These are phyloP conservation scores for Leccinum colubrinum DNA, from an alignment of 1,284 basidiomycete genomes.

Conservation along the genomic window DNA sequence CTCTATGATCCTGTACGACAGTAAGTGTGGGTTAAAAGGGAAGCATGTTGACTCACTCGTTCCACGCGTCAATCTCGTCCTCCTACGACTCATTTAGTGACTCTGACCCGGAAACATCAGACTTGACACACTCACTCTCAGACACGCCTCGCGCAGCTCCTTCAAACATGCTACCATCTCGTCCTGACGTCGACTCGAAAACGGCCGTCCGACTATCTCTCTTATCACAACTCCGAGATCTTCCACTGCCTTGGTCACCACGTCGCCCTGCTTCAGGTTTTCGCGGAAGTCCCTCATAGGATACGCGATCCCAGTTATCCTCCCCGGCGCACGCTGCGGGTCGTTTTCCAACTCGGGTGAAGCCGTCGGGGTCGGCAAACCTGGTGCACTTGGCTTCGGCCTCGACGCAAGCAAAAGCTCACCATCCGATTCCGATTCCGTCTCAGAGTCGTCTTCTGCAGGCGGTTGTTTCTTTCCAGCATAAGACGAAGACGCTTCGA, in stretches of 20 bases:
- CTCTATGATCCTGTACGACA: slow-evolving; percentile 48
- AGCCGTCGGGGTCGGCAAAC: slow-evolving; percentile 48
- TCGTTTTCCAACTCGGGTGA: slow-evolving; percentile 47
- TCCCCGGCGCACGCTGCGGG: slow-evolving; percentile 43
- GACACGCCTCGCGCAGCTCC: slow-evolving; percentile 60
- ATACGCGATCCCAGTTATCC: slow-evolving; percentile 70
- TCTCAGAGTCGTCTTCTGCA: slow-evolving; percentile 40
- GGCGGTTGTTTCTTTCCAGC: slow-evolving; percentile 30
- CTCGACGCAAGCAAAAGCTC: slow-evolving; percentile 29
- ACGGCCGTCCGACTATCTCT: slow-evolving; percentile 69
- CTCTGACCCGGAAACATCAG: not conserved
- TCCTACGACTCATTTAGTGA: slow-evolving; percentile 41
- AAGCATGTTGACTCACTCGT: slow-evolving; percentile 41
- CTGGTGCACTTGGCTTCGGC: slow-evolving; percentile 15
- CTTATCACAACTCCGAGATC: slow-evolving; percentile 71
- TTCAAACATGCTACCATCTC: slow-evolving; percentile 76
- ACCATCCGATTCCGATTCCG: slow-evolving; percentile 41
- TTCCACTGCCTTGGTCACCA: slow-evolving; percentile 80
- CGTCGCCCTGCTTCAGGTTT: slow-evolving; percentile 70
- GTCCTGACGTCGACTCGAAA: slow-evolving; percentile 58
- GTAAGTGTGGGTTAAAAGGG: not conserved
- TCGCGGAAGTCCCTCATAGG: slow-evolving; percentile 77
- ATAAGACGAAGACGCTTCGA: slow-evolving; percentile 7
- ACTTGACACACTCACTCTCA: slow-evolving; percentile 47
- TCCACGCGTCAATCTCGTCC: slow-evolving; percentile 79